Percentiles rank a stretch among this genome's conserved stretches.
Evolutionary conservation across 306 rosid genomes (phyloP).

Genomic region (Datisca glomerata): DNA sequence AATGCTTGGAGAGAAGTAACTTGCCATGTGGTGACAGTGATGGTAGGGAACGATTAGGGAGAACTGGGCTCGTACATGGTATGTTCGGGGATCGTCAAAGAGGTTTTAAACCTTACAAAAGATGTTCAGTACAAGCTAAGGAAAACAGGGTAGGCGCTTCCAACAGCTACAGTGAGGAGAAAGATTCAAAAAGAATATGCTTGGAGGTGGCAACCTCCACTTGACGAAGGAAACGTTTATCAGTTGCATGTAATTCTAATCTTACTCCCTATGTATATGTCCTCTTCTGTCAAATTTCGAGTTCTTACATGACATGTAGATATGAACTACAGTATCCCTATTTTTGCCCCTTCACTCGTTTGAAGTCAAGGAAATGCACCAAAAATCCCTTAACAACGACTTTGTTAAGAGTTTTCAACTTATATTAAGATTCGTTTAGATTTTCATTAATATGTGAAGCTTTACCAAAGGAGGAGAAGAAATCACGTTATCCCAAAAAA

Average conservation of each 20-base stretch:
- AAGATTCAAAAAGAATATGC: conserved; percentile 56
- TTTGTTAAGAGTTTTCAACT: no score
- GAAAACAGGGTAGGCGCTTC: conserved; percentile 39
- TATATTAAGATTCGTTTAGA: no score
- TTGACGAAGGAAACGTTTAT: conserved; percentile 21
- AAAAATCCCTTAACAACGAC: no score
- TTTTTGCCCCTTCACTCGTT: neutral
- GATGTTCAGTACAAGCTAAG: conserved; percentile 41
- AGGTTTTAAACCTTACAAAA: conserved; percentile 92
- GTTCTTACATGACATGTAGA: neutral
- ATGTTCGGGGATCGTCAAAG: conserved; percentile 55
- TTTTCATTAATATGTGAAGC: no score
- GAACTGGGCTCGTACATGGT: conserved; percentile 60
- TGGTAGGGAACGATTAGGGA: conserved; percentile 39
- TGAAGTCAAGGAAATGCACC: no score
- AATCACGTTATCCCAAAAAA: no score
- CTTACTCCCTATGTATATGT: conserved; percentile 8
- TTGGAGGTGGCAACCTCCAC: conserved; percentile 50
- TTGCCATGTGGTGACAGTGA: conserved; percentile 20
- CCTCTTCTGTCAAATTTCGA: neutral
- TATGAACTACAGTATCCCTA: neutral
- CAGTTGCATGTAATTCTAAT: conserved; percentile 29
- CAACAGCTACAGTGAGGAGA: conserved; percentile 62
- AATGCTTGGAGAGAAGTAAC: conserved; percentile 21
- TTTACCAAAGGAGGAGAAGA: no score